These are phyloP conservation scores for Raphanus hybrid DNA, from an alignment of 441 rosid genomes.

Conservation along the genomic window DNA sequence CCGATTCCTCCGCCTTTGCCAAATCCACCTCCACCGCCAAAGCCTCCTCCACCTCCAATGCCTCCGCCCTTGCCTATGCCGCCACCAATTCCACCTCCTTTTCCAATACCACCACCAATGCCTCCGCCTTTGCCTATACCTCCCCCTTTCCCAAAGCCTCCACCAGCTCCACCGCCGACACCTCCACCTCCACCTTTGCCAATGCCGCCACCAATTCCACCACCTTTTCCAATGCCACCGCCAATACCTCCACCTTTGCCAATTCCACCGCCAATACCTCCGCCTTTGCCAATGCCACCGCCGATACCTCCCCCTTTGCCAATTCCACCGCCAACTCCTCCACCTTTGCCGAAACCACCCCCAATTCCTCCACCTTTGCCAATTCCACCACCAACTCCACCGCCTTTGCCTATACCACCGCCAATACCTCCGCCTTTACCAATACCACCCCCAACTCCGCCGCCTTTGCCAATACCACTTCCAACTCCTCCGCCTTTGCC, in stretches of 20 bases:
- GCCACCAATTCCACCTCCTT: constrained; percentile 3
- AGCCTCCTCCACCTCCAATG: constrained; percentile 37
- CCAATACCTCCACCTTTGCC: no score
- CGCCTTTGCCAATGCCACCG: constrained; percentile 20
- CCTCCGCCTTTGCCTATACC: constrained; percentile 34
- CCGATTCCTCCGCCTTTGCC: constrained; percentile 14
- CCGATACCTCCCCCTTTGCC: constrained; percentile 40
- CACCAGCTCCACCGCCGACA: constrained; percentile 34
- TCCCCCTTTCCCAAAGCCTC: constrained; percentile 27
- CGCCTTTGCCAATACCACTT: constrained; percentile 39
- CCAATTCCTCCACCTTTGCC: constrained; percentile 40
- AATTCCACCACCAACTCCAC: constrained; percentile 22
- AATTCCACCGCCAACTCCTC: constrained; percentile 35
- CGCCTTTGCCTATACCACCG: constrained; percentile 38
- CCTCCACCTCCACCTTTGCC: constrained; percentile 43
- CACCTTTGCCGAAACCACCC: constrained; percentile 27
- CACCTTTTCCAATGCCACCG: constrained; percentile 7
- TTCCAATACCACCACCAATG: constrained; percentile 23
- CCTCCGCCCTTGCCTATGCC: constrained; percentile 39
- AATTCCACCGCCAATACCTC: constrained; percentile 37
- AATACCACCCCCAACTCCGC: constrained; percentile 32
- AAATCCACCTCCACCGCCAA: constrained; percentile 21
- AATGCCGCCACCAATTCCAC: constrained; percentile 32
- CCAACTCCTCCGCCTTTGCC: constrained; percentile 38
- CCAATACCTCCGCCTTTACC: constrained; percentile 43